phyloP scores from a whole-genome alignment of 108 stramenopile genomes.

The Nitzschia sp. region DNA sequence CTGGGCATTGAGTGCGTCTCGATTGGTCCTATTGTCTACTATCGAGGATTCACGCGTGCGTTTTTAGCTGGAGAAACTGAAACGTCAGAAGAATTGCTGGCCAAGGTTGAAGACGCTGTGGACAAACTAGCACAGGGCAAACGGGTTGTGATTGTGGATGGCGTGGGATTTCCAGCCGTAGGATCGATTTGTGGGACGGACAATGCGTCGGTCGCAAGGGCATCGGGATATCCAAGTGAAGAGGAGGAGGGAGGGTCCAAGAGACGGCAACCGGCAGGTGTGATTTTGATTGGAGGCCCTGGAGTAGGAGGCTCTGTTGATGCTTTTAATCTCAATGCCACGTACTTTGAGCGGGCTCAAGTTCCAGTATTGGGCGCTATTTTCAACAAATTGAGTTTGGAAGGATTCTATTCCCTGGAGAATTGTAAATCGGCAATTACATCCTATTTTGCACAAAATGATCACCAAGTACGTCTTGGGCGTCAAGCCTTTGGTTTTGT shows the following conservation, averaged over 20 bases:
- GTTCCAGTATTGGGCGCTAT: conserved; percentile 87
- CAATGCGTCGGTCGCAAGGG: conserved; percentile 86
- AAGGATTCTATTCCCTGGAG: conserved; percentile 86
- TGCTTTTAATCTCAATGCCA: conserved; percentile 94
- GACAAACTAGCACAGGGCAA: conserved; percentile 71
- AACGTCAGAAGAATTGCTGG: conserved; percentile 68
- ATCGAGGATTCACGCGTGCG: conserved; percentile 95
- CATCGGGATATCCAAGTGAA: conserved; percentile 59
- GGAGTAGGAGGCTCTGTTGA: conserved; percentile 96
- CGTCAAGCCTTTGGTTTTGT: conserved; percentile 77
- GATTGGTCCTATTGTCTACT: conserved; percentile 95
- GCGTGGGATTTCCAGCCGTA: conserved; percentile 97
- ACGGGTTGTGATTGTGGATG: conserved; percentile 90
- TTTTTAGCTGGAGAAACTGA: conserved; percentile 88
- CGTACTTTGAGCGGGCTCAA: conserved; percentile 74
- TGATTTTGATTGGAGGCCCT: conserved; percentile 73
- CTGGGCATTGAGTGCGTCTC: conserved; percentile 81
- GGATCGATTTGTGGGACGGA: conserved; percentile 95
- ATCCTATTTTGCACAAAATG: conserved; percentile 72
- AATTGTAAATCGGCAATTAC: conserved; percentile 72
- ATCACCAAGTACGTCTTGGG: conserved; percentile 25
- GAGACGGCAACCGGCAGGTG: conserved; percentile 47
- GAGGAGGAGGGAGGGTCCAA: not conserved
- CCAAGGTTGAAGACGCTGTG: conserved; percentile 74
- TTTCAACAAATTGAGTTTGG: conserved; percentile 83